A percentile compares a stretch with the other conserved stretches of the same genome.
These are phyloP conservation scores for Cystofilobasidium macerans DNA, from an alignment of 768 basidiomycete species.

Conservation along the genomic window DNA sequence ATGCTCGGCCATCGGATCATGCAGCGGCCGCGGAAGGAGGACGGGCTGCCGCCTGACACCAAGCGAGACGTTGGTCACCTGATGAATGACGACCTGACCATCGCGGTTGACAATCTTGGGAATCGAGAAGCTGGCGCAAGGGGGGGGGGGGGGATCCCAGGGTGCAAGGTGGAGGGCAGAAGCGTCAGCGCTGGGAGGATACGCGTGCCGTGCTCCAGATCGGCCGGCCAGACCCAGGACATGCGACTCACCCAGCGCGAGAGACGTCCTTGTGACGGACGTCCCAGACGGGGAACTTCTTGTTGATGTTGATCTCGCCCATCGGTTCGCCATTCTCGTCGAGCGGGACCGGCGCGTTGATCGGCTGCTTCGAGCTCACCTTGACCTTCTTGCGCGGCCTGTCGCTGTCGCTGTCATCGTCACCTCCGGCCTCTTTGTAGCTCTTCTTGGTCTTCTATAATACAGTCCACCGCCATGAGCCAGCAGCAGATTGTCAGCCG, in stretches of 20 bases:
- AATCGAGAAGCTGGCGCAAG: conserved; percentile 59
- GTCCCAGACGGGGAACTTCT: conserved; percentile 20
- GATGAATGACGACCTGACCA: conserved; percentile 50
- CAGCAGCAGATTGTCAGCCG: neutral
- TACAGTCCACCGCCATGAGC: no score
- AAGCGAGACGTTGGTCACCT: conserved; percentile 59
- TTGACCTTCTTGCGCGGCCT: conserved; percentile 15
- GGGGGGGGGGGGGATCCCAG: neutral
- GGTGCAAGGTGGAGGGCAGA: neutral
- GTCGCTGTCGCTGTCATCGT: conserved; percentile 18
- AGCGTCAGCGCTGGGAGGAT: neutral
- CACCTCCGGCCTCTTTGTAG: conserved; percentile 18
- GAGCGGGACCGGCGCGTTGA: conserved; percentile 19
- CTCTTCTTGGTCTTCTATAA: conserved; percentile 12
- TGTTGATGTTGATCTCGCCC: conserved; percentile 28
- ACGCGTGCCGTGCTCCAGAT: neutral
- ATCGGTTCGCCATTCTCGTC: conserved; percentile 26
- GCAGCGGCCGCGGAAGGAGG: conserved; percentile 78
- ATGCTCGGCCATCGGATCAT: conserved; percentile 95
- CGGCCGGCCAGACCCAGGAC: neutral
- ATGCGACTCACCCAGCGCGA: neutral
- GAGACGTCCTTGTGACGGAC: conserved; percentile 18
- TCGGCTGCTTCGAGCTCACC: conserved; percentile 6
- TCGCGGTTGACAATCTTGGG: conserved; percentile 48
- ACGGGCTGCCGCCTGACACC: conserved; percentile 72